Evolutionary conservation across 2,329 filamentous ascomycete genomes (phyloP).

Genomic region (Gnomoniopsis sp.): DNA sequence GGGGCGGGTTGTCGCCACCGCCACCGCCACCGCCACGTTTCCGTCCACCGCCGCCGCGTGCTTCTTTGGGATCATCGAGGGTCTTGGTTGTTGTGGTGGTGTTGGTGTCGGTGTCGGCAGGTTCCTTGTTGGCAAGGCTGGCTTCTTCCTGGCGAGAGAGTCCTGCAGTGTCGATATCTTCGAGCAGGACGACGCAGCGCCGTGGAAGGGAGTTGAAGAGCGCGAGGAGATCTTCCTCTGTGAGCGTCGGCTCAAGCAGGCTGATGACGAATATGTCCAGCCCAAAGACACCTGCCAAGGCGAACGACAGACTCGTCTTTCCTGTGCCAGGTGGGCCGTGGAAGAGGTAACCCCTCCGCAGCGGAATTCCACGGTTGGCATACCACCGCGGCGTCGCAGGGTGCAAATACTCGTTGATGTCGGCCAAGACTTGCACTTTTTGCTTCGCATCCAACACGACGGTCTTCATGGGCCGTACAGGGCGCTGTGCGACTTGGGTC

Average conservation of each 20-base stretch:
- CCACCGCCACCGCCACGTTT: slow-evolving; percentile 5
- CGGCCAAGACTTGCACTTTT: slow-evolving; percentile 63
- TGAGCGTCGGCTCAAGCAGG: slow-evolving; percentile 56
- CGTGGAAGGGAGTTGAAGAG: slow-evolving; percentile 60
- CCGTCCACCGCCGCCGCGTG: slow-evolving; percentile 11
- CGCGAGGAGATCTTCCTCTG: slow-evolving; percentile 56
- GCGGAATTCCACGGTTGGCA: slow-evolving; percentile 69
- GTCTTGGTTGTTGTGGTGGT: slow-evolving; percentile 15
- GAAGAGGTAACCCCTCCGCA: slow-evolving; percentile 74
- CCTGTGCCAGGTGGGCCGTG: slow-evolving; percentile 73
- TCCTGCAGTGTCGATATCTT: slow-evolving; percentile 67
- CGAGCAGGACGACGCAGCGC: slow-evolving; percentile 63
- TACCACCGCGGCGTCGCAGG: slow-evolving; percentile 71
- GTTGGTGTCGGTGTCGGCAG: slow-evolving; percentile 13
- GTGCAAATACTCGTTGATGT: slow-evolving; percentile 77
- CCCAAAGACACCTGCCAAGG: slow-evolving; percentile 62
- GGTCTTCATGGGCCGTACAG: slow-evolving; percentile 68
- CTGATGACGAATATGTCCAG: slow-evolving; percentile 65
- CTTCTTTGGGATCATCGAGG: slow-evolving; percentile 7
- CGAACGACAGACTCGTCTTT: slow-evolving; percentile 66
- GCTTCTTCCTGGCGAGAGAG: slow-evolving; percentile 41
- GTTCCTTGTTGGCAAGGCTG: slow-evolving; percentile 15
- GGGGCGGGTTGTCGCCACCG: slow-evolving; percentile 4
- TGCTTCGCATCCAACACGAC: slow-evolving; percentile 68
- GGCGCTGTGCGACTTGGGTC: slow-evolving; percentile 58